Base-by-base conservation (phyloP, 148 eudicot species). In the Rheum nobile region DNA sequence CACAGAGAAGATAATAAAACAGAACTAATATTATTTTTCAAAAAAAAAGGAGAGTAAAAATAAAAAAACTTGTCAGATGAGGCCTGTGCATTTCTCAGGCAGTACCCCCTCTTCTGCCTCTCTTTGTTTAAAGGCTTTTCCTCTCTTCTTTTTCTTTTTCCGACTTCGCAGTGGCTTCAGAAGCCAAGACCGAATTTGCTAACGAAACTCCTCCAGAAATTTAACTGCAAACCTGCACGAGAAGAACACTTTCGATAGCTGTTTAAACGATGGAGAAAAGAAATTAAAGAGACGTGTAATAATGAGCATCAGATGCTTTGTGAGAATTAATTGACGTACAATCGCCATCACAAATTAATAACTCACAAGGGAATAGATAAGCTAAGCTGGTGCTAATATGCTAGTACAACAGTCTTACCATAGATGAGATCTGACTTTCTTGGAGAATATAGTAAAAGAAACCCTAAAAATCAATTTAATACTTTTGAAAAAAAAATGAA, bases 131-230 rank as follows among this genome's bases (percentile, higher is more conserved):
- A 83, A 85, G 80, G 67, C 78, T 75, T 69, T 29, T 72, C n/a
- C 6, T 70, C 21, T 41, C 57, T 77, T 59, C 14, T 17, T 16
- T 46, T 16, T 16, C 0, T 61, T 61, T 24, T 38, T 41, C 50
- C 32, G 73, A 12, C 34, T 71, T 78, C 77, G 79, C 88, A 88
- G 87, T 75, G 74, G 72, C 81, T 79, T 79, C 76, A 63, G 80
- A 83, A 71, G 74, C 55, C 79, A 85, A 76, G 80, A 74, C 83
- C 77, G 80, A 83, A 67, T 48, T 80, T 77, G 57, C 73, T 79
- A 81, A 79, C 80, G 47, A 48, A 61, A 46, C 74, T 65, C 13
- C 42, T 31, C 17, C 71, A 19, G 11, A 31, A 34, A 29, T 31
- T 19, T 19, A 31, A 31, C 17, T 37, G 47, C 72, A 69, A 37